Evolutionary conservation across 192 early-diverging fungal species (phyloP).

Genomic region (Backusella sp.): DNA sequence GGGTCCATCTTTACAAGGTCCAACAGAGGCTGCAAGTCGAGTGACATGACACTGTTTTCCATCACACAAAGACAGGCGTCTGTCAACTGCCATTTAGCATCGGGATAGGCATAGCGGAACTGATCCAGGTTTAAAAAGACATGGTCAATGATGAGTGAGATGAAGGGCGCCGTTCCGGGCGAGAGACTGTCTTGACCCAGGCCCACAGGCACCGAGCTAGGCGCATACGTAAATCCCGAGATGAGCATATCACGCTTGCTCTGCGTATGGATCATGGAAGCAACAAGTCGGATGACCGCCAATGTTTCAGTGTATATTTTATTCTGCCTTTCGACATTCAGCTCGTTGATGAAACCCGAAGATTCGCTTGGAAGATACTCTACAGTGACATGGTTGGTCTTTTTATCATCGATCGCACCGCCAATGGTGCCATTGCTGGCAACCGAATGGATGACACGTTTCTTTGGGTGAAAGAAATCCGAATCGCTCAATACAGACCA

Average conservation of each 20-base stretch:
- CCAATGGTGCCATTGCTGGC: slow-evolving; percentile 19
- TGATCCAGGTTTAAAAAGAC: slow-evolving; percentile 78
- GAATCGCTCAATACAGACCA: slow-evolving; percentile 82
- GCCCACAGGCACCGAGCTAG: slow-evolving; percentile 52
- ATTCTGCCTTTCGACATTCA: slow-evolving; percentile 64
- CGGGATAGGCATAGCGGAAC: slow-evolving; percentile 61
- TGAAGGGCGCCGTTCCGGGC: slow-evolving; percentile 77
- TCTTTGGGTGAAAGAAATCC: slow-evolving; percentile 54
- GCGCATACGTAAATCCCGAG: slow-evolving; percentile 35
- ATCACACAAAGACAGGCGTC: slow-evolving; percentile 71
- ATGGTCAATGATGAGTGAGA: slow-evolving; percentile 81
- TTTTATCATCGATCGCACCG: not conserved
- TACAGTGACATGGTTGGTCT: not conserved
- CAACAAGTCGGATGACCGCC: slow-evolving; percentile 77
- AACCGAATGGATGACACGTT: slow-evolving; percentile 26
- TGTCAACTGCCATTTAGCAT: slow-evolving; percentile 79
- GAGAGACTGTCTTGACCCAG: slow-evolving; percentile 68
- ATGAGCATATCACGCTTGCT: slow-evolving; percentile 27
- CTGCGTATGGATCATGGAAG: slow-evolving; percentile 63
- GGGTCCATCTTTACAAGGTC: slow-evolving; percentile 10
- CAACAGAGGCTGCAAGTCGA: slow-evolving; percentile 63
- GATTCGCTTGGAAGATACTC: slow-evolving; percentile 38
- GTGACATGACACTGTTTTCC: slow-evolving; percentile 74
- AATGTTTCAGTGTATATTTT: slow-evolving; percentile 82
- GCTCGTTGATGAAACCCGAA: slow-evolving; percentile 78